Percentiles rank a stretch among this genome's conserved stretches.
These are phyloP conservation scores for Acanthamoeba royreba DNA, from an alignment of 208 protist genomes.

Conservation along the genomic window DNA sequence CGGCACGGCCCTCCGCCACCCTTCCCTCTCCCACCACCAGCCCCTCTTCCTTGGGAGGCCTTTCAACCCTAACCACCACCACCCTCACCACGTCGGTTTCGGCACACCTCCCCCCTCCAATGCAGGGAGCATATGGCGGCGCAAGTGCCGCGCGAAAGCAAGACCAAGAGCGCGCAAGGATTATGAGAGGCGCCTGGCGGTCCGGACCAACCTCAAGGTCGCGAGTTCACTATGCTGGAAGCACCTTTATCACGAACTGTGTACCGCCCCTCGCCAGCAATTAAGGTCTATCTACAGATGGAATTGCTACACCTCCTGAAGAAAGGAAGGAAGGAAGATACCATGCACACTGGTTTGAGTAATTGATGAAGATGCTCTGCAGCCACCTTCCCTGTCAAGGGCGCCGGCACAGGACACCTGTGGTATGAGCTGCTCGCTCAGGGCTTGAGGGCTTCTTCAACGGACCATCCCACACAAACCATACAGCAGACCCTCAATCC, in stretches of 20 bases:
- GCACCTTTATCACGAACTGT: background rate
- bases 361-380: background rate
- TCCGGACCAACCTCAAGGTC: background rate
- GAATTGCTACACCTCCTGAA: no score
- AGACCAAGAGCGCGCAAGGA: background rate
- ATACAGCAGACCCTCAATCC: background rate
- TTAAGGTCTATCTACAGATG: background rate
- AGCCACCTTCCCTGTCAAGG: background rate
- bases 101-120: no score
- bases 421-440: background rate
- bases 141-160: background rate
- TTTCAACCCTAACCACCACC: background rate
- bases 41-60: background rate
- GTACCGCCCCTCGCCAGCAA: background rate
- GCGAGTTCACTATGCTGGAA: background rate
- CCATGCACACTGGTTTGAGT: background rate
- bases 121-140: background rate
- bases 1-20: background rate
- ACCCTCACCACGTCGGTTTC: no score
- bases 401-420: background rate
- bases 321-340: no score
- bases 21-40: no score
- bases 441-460: background rate
- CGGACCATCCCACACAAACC: background rate
- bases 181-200: no score